Evolutionary conservation across 257 asterid species (phyloP), one percentile per base, ranked within the genome.

Genomic region (Eustoma russellianum): DNA sequence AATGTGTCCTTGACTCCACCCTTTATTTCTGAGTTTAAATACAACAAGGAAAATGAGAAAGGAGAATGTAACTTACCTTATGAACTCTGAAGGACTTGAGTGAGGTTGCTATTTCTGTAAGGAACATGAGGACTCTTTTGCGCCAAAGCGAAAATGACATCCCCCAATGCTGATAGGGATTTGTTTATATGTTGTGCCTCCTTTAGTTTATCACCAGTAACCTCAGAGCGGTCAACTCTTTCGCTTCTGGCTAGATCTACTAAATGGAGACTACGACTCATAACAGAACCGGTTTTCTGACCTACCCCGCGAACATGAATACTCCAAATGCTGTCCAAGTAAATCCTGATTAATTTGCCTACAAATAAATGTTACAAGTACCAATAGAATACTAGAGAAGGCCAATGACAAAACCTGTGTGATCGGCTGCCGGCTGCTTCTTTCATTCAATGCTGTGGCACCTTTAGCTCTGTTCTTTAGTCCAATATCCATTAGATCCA

Each of bases 211-310:
- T 92, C 99, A 45, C 99, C 99, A 0, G 94, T 83, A 44, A 88
- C 99, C 73, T 92, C 99, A 6, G 97, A 88, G 19, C 97, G 95
- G 68, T 92, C 99, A 12, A 92, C 83, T 70, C 97, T 78, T 63
- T 92, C 99, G 69, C 99, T 92, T 63, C 99, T 97, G 0, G 99
- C 99, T 50, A 92, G 95, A 77, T 92, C 99, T 65, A 92, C 97
- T 57, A 92, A 74, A 77, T 92, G 97, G 61, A 92, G 99, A 70
- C 99, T 92, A 67, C 94, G 81, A 7, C 80, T 74, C 50, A 77
- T 60, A 18, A 87, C 34, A 4, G 95, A 81, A 33, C 88, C 78
- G 13, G 79, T 79, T 79, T 83, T 85, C 46, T 75, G 50, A 67
- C 88, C 97, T 15, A 47, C 49, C 48, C 93, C 99, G 0, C 73